These are phyloP conservation scores for Vitis cinerea DNA, from an alignment of 164 flowering plant genomes.

Conservation along the genomic window DNA sequence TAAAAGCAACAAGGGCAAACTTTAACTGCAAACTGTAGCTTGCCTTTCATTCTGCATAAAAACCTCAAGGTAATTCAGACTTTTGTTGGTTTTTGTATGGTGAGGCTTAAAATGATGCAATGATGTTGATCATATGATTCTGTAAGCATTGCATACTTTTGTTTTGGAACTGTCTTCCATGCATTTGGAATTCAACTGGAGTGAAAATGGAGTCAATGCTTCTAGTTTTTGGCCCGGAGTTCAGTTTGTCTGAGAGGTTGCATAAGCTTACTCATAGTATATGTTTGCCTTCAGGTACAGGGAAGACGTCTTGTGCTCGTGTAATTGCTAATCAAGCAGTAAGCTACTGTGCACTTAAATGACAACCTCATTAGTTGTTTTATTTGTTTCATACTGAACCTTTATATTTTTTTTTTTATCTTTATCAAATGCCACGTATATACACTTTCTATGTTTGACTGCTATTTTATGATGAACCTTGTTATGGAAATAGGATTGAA, in stretches of 20 bases:
- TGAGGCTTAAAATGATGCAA: no score
- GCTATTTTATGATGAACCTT: no score
- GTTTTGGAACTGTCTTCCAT: no score
- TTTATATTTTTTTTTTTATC: not conserved
- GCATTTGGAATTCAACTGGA: no score
- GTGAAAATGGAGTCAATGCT: not conserved
- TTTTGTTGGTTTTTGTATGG: not conserved
- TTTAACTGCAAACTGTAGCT: not conserved
- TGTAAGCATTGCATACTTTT: no score
- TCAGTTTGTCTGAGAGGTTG: not conserved
- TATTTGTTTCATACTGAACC: not conserved
- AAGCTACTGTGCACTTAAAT: constrained; percentile 18
- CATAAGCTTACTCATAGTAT: constrained; percentile 5
- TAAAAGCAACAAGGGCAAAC: not conserved
- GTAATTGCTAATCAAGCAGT: constrained; percentile 95
- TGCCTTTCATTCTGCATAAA: not conserved
- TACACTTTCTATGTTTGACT: no score
- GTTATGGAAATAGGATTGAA: no score
- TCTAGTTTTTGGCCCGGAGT: not conserved
- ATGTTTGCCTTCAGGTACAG: constrained; percentile 63
- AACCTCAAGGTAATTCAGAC: not conserved
- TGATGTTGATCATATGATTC: no score
- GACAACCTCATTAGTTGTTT: not conserved
- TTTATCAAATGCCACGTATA: no score
- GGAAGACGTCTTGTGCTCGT: constrained; percentile 97